phyloP scores from a whole-genome alignment of 148 eudicot genomes.

The Rhododendron griersonianum region DNA sequence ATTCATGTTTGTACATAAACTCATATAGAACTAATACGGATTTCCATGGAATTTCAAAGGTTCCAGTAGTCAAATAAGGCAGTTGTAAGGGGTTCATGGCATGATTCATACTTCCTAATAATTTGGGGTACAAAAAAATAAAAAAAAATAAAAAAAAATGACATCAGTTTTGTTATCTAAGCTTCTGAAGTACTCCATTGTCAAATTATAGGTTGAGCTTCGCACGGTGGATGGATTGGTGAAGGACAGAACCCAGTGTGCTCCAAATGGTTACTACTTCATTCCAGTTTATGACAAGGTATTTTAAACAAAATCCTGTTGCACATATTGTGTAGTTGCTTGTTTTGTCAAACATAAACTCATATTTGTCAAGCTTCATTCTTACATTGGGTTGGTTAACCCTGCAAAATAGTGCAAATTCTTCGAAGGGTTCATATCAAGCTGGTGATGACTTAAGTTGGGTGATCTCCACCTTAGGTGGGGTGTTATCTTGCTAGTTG shows the following conservation, averaged over 20 bases:
- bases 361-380: background rate
- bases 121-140: no score
- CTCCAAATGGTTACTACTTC: constrained; percentile 99
- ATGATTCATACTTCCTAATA: no score
- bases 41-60: background rate
- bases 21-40: background rate
- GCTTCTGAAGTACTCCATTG: background rate
- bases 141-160: no score
- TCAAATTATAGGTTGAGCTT: constrained; percentile 73
- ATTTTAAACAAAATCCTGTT: background rate
- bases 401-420: background rate
- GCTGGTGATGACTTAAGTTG: background rate
- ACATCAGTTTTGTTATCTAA: background rate
- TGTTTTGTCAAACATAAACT: background rate
- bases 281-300: constrained; percentile 99
- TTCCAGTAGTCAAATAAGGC: no score
- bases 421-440: background rate
- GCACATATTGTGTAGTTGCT: background rate
- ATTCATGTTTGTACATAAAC: background rate
- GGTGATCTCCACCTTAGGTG: background rate
- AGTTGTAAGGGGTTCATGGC: no score
- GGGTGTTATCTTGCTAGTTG: background rate
- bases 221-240: constrained; percentile 91
- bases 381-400: background rate
- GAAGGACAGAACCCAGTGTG: constrained; percentile 97